Evolutionary conservation across 1,284 basidiomycete genomes (phyloP), one percentile per base, ranked within the genome.

Genomic region (Schizopora paradoxa): DNA sequence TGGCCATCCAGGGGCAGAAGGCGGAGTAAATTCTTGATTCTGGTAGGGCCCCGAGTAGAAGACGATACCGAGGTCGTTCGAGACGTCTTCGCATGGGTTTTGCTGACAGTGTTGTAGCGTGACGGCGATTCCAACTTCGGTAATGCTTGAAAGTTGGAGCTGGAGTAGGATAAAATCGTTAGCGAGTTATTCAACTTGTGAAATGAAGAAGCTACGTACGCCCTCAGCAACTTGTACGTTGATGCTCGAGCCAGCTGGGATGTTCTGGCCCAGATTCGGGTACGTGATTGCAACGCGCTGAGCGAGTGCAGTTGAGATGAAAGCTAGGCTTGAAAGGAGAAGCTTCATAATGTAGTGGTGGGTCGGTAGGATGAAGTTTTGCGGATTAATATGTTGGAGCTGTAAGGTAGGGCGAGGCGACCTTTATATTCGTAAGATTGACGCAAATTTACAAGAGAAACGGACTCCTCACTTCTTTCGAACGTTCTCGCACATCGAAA

Each of bases 41-140:
- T 61, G 48, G 57, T 65, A 79, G 0, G 56, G 45, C 5, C 76
- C 75, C 10, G 58, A 58, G 59, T 76, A 77, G 14, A 77, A 60
- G 46, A 74, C 51, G 10, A 42, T 51, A 1, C 74, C 75, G n/a
- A 79, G 54, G 3, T 54, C 54, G 8, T 69, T 52, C 6, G 53
- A 52, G 2, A 61, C 56, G 43, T 66, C 49, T 11, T 54, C 52
- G 49, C 66, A 69, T 1, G 61, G 49, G 27, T 53, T 57, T 19
- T 35, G 56, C 47, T 16, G 14, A 51, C 74, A 76, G 11, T 59
- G 54, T 35, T 57, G 53, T 14, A 68, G 37, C 1, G 56, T 67
- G 48, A 78, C 69, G 16, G 66, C 69, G 39, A 77, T 49, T 6
- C 65, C 64, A 11, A 77, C 62, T 41, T 77, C 74, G 23, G 58